A percentile compares a stretch with the other conserved stretches of the same genome.
These are phyloP conservation scores for Ophiostoma triangulosporum DNA, from an alignment of 2,329 filamentous ascomycete species.

Conservation along the genomic window DNA sequence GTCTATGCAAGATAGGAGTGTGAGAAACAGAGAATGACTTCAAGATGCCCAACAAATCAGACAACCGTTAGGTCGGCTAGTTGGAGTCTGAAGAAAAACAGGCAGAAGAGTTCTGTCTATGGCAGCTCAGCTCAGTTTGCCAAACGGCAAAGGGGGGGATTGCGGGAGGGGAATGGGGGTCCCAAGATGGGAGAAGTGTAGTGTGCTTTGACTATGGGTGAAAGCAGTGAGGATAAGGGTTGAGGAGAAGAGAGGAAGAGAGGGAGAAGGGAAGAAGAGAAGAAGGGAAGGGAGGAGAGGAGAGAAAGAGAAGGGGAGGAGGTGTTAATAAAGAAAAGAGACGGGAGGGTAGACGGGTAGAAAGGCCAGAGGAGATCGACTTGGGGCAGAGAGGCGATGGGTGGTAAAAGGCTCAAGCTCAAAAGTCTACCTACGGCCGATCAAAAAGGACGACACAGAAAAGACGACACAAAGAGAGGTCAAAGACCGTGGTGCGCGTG, in stretches of 20 bases:
- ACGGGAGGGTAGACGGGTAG: neutral
- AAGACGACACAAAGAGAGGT: neutral
- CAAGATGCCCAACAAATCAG: neutral
- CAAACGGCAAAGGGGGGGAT: constrained; percentile 3
- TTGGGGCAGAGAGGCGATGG: neutral
- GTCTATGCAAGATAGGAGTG: constrained; percentile 9
- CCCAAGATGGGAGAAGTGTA: constrained; percentile 5
- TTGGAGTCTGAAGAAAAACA: neutral
- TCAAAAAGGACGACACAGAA: too few species aligned
- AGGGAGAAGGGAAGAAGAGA: neutral
- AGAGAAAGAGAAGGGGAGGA: neutral
- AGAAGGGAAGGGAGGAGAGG: neutral
- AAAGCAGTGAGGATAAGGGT: constrained; percentile 1
- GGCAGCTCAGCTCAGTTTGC: constrained; percentile 11
- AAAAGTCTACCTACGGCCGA: too few species aligned
- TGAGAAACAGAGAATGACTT: constrained; percentile 9
- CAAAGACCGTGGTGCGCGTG: constrained; percentile 8
- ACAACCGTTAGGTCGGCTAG: neutral
- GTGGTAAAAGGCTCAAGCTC: neutral
- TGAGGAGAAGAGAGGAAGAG: neutral
- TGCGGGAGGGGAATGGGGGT: constrained; percentile 2
- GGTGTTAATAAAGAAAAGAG: neutral
- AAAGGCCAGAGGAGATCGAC: neutral
- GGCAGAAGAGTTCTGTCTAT: constrained; percentile 8
- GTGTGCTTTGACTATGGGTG: constrained; percentile 4